phyloP scores from a whole-genome alignment of 2,329 filamentous ascomycete genomes.

The Mycosphaerella arachidis region DNA sequence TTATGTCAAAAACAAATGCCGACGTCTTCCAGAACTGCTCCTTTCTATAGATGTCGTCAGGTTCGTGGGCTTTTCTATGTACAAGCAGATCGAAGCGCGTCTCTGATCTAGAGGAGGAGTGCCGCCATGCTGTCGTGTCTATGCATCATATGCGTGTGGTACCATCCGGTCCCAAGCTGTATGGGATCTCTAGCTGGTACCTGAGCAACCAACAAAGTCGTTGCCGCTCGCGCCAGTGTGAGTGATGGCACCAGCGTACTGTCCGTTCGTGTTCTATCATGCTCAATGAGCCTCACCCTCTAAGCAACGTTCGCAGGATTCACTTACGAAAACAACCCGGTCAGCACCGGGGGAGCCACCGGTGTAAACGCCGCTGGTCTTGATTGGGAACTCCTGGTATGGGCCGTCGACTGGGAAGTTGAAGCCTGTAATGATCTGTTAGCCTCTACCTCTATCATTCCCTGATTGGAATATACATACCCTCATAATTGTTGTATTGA shows the following conservation, averaged over 20 bases:
- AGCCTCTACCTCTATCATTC: too few relatives aligned
- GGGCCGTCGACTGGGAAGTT: conserved; percentile 53
- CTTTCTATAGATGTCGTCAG: neutral
- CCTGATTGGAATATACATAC: neutral
- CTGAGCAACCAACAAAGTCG: conserved; percentile 61
- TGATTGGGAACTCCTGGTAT: conserved; percentile 61
- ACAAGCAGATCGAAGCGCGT: neutral
- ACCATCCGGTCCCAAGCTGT: neutral
- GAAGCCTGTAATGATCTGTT: conserved; percentile 51
- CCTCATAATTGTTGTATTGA: conserved; percentile 24
- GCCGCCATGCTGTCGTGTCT: neutral
- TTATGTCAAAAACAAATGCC: neutral
- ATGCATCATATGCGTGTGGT: neutral
- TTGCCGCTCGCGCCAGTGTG: conserved; percentile 66
- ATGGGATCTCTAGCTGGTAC: conserved; percentile 28
- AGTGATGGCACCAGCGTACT: conserved; percentile 61
- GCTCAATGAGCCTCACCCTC: conserved; percentile 1
- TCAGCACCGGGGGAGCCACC: conserved; percentile 37
- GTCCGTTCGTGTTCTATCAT: conserved; percentile 48
- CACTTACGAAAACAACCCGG: conserved; percentile 6
- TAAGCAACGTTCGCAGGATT: neutral
- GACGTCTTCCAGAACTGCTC: neutral
- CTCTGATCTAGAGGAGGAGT: neutral
- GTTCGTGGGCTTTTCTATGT: neutral
- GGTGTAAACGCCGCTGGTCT: conserved; percentile 47